Conservation (phyloP, 805 yeast genomes). For the Komagataella kurtzmanii region DNA sequence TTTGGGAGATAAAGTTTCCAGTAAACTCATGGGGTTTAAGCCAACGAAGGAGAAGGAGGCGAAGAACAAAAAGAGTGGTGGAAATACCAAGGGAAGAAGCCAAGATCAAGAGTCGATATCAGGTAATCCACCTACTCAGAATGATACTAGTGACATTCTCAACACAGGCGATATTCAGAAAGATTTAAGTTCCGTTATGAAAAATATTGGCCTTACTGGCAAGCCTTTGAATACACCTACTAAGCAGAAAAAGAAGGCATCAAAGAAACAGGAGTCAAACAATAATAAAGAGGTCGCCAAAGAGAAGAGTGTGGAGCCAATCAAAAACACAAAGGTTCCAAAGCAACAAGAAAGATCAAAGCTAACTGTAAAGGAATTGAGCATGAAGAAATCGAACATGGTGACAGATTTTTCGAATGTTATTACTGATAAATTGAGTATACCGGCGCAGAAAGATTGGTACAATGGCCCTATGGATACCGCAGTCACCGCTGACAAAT, state of each 20-base stretch:
- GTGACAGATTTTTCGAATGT: constrained; percentile 30
- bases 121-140: constrained; percentile 1
- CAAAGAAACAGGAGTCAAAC: constrained; percentile 20
- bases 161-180: background rate
- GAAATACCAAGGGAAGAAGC: constrained; percentile 6
- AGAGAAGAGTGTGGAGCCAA: constrained; percentile 7
- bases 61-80: constrained; percentile 5
- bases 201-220: constrained; percentile 45
- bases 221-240: constrained; percentile 11
- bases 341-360: constrained; percentile 17
- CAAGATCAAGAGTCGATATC: constrained; percentile 10
- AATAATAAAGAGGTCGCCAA: constrained; percentile 15
- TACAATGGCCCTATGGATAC: constrained; percentile 35
- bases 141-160: background rate
- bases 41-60: constrained; percentile 6
- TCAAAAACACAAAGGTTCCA: constrained; percentile 7
- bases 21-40: constrained; percentile 25
- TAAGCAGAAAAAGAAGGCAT: constrained; percentile 11
- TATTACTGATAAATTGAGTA: constrained; percentile 35
- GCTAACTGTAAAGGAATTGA: constrained; percentile 6
- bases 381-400: constrained; percentile 8
- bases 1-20: constrained; percentile 50
- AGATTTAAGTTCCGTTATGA: constrained; percentile 52
- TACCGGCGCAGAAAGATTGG: constrained; percentile 68
- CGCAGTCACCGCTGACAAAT: constrained; percentile 21